Base-by-base conservation (phyloP, 2,329 filamentous ascomycete species). In the Pseudogymnoascus sp. region DNA sequence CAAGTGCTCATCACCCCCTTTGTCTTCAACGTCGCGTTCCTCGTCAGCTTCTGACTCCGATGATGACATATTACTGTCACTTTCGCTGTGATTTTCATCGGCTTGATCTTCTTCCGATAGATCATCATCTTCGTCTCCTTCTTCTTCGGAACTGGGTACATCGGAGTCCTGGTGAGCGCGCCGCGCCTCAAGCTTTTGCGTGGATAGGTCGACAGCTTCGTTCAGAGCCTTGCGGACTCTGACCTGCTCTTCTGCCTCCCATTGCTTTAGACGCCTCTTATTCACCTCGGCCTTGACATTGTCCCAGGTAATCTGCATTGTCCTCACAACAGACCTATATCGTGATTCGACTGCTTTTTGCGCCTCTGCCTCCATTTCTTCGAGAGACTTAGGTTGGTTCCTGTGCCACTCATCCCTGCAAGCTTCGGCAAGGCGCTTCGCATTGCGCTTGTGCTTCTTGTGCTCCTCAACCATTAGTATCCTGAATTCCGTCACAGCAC, bases 281-380 rank as follows among this genome's bases (percentile, higher is more conserved):
- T 88, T 88, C 47, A 88, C 81, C 69, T 88, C 84, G 0, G 73
- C 72, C 60, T 77, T 83, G 11, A 87, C 84, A 69, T 87, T 88
- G 31, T 87, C 85, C 85, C 86, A 88, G 0, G 81, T 87, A 34
- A 79, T 81, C 42, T 74, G 75, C 42, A 86, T 67, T 16, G 77
- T 79, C 67, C 75, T 86, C 67, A 88, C 80, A 14, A 97, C 83
- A 65, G 86, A 83, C 66, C 85, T 90, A 74, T 95, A 96, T 29
- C 86, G 83, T 54, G 79, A 77, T 66, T 86, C 80, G 75, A 86
- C 86, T 69, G 86, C 81, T 23, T 87, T 86, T 62, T 83, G 81
- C 64, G 90, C 86, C 72, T 97, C 93, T 12, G 84, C 84, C 69
- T 93, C 87, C 16, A 97, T 82, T 73, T 97, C 89, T 71, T 97